Evolutionary conservation across 2,329 filamentous ascomycete genomes (phyloP).

Genomic region (Xylariaceae sp.): DNA sequence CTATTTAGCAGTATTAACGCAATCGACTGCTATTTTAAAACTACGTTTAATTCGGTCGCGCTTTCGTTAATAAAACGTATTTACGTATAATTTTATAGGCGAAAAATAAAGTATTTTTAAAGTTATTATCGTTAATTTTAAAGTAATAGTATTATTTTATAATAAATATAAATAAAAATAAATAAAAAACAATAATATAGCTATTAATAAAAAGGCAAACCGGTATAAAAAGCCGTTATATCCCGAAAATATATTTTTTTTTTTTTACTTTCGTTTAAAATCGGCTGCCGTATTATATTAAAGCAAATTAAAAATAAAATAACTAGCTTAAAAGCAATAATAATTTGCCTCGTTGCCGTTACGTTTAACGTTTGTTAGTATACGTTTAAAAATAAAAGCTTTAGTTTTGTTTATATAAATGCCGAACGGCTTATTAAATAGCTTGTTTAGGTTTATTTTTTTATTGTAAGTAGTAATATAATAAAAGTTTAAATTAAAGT

Average conservation of each 20-base stretch:
- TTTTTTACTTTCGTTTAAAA: neutral
- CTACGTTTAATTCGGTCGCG: neutral
- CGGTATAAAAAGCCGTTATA: neutral
- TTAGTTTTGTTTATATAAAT: neutral
- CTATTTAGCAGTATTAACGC: neutral
- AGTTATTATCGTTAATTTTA: neutral
- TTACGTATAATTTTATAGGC: neutral
- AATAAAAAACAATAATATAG: neutral
- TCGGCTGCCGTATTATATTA: neutral
- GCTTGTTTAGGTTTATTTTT: no score
- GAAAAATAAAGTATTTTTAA: neutral
- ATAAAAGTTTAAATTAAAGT: neutral
- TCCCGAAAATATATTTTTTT: neutral
- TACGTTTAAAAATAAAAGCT: neutral
- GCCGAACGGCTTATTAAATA: no score
- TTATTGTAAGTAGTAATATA: neutral
- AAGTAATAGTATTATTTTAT: neutral
- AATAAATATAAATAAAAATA: neutral
- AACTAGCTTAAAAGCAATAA: neutral
- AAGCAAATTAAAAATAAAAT: neutral
- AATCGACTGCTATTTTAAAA: neutral
- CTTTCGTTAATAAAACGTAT: neutral
- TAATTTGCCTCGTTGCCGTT: neutral
- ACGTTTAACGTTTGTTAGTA: neutral
- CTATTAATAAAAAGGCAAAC: neutral